A percentile compares a stretch with the other conserved stretches of the same genome.
These are phyloP conservation scores for Jacaranda mimosifolia DNA, from an alignment of 257 asterid genomes.

Conservation along the genomic window DNA sequence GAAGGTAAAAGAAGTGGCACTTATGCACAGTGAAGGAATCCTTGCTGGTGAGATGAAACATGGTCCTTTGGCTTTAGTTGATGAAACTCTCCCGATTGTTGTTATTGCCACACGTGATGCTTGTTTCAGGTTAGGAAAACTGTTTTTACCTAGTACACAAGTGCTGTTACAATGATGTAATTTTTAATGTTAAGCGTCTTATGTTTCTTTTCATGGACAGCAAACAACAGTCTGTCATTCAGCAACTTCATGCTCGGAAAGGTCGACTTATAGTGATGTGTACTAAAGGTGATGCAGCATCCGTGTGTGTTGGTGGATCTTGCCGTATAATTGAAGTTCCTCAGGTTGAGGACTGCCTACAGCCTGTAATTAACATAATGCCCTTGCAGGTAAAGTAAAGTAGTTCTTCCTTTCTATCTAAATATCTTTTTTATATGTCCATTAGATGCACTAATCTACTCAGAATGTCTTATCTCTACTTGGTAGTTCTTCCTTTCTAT, in stretches of 20 bases:
- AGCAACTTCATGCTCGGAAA: conserved; percentile 98
- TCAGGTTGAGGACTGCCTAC: conserved; percentile 88
- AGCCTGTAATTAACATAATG: conserved; percentile 90
- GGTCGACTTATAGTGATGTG: conserved; percentile 97
- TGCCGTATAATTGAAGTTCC: conserved; percentile 98
- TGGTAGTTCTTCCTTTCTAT: conserved; percentile 6
- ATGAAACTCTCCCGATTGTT: conserved; percentile 88
- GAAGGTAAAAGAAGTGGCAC: conserved; percentile 98
- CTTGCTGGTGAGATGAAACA: conserved; percentile 99
- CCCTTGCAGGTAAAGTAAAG: conserved; percentile 81
- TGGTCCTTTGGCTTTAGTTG: conserved; percentile 97
- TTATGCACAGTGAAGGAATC: conserved; percentile 99
- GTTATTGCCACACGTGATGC: conserved; percentile 95
- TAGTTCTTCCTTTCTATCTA: not conserved
- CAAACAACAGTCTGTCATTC: conserved; percentile 97
- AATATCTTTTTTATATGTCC: not conserved
- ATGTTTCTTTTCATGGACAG: conserved; percentile 52
- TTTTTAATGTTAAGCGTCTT: conserved; percentile 19
- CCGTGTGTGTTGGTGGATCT: conserved; percentile 81
- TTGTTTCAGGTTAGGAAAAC: conserved; percentile 80
- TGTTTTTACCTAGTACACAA: not conserved
- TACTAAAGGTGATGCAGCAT: conserved; percentile 78
- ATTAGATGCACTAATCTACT: too few species aligned
- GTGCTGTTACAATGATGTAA: not conserved
- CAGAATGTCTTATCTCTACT: too few species aligned